phyloP scores from a whole-genome alignment of 805 yeast species.

The Candida sanyiensis region DNA sequence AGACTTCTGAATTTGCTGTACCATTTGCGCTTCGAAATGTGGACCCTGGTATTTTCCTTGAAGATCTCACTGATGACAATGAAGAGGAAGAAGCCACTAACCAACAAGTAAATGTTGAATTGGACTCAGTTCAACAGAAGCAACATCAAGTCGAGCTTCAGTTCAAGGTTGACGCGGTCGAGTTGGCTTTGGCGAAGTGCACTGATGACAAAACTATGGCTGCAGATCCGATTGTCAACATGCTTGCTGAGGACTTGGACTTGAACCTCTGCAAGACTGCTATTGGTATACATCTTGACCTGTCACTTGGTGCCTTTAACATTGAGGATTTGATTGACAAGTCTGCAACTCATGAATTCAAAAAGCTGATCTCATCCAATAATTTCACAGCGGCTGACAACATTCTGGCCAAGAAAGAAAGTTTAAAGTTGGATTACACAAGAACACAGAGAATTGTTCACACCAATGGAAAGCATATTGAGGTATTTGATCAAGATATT shows the following conservation, averaged over 20 bases:
- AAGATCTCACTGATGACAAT: slow-evolving; percentile 11
- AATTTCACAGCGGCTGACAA: slow-evolving; percentile 36
- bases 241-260: slow-evolving; percentile 60
- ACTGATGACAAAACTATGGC: slow-evolving; percentile 51
- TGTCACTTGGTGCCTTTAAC: slow-evolving; percentile 58
- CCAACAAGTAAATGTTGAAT: slow-evolving; percentile 3
- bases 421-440: slow-evolving; percentile 55
- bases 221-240: slow-evolving; percentile 64
- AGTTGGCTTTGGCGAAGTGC: slow-evolving; percentile 62
- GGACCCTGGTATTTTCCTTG: slow-evolving; percentile 12
- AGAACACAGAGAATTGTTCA: slow-evolving; percentile 56
- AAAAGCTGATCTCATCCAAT: slow-evolving; percentile 64
- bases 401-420: slow-evolving; percentile 34
- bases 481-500: slow-evolving; percentile 72
- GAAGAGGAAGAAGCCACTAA: not conserved
- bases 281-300: slow-evolving; percentile 57
- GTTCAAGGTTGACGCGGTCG: slow-evolving; percentile 60
- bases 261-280: slow-evolving; percentile 56
- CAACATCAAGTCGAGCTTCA: slow-evolving; percentile 65
- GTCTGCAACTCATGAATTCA: slow-evolving; percentile 56
- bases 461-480: slow-evolving; percentile 48
- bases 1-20: slow-evolving; percentile 30
- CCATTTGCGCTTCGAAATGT: slow-evolving; percentile 14
- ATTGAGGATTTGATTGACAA: slow-evolving; percentile 71
- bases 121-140: slow-evolving; percentile 28